Conservation (phyloP, 1,284 basidiomycete species). For the Leccinum angustisporum region DNA sequence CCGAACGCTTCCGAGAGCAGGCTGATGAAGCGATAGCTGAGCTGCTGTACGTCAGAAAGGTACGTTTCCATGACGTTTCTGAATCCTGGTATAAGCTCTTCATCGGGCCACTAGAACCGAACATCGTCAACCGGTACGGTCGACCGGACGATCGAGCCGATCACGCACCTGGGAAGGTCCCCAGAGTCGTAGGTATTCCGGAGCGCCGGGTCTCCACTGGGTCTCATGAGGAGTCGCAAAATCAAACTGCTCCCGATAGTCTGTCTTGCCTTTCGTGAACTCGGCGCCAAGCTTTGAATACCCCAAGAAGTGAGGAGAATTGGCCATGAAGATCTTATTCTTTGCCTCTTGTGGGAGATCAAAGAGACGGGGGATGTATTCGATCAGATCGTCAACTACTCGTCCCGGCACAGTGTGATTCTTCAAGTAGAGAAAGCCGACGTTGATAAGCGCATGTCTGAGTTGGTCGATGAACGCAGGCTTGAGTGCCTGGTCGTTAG, state of each 20-base stretch:
- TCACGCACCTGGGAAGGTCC: conserved; percentile 38
- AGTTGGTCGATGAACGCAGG: conserved; percentile 48
- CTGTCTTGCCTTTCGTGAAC: conserved; percentile 38
- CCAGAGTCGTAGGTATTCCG: conserved; percentile 41
- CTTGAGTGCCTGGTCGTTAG: conserved; percentile 24
- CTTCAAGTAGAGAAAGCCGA: conserved; percentile 54
- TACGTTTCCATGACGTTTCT: conserved; percentile 30
- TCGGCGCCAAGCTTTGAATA: conserved; percentile 40
- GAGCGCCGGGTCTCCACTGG: conserved; percentile 37
- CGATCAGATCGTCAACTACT: conserved; percentile 32
- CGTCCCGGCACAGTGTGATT: conserved; percentile 42
- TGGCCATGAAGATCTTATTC: conserved; percentile 38
- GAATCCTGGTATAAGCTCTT: conserved; percentile 39
- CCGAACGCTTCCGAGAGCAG: conserved; percentile 33
- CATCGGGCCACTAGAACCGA: conserved; percentile 39
- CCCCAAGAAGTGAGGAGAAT: conserved; percentile 42
- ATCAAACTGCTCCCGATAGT: conserved; percentile 43
- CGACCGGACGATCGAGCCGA: not conserved
- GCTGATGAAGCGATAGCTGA: conserved; percentile 28
- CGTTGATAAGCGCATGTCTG: conserved; percentile 49
- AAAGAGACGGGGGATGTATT: conserved; percentile 38
- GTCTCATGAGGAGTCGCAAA: conserved; percentile 39
- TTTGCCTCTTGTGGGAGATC: conserved; percentile 39
- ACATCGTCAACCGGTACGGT: not conserved
- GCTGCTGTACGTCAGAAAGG: conserved; percentile 27